Conservation (phyloP, 345 rosid genomes). For the Salix brachista region DNA sequence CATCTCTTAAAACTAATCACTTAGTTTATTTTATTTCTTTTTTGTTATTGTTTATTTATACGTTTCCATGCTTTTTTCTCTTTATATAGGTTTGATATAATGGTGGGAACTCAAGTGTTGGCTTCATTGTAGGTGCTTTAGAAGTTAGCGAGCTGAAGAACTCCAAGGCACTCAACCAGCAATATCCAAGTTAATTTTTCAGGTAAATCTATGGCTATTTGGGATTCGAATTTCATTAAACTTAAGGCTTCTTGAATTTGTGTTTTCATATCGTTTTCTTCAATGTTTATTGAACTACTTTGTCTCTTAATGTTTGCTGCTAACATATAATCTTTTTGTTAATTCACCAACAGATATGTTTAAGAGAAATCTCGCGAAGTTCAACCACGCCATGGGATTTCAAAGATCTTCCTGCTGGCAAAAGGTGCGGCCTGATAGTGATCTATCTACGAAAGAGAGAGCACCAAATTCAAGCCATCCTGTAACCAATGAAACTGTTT, state of each 20-base stretch:
- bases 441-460: neutral
- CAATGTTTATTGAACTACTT: neutral
- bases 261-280: too few relatives aligned
- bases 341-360: slow-evolving; percentile 3
- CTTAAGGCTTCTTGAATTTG: too few relatives aligned
- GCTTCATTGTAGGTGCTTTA: neutral
- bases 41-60: neutral
- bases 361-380: slow-evolving; percentile 19
- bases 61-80: neutral
- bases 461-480: slow-evolving; percentile 4
- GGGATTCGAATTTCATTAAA: too few relatives aligned
- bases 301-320: neutral
- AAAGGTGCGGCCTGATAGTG: slow-evolving; percentile 15
- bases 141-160: neutral
- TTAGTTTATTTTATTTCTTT: neutral
- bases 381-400: slow-evolving; percentile 31
- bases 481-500: neutral
- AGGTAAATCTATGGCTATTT: neutral
- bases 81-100: neutral
- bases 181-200: neutral
- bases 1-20: neutral
- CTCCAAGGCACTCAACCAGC: neutral
- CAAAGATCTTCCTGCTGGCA: slow-evolving; percentile 23
- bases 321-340: too few relatives aligned
- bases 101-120: neutral